Evolutionary conservation across 371 early-diverging fungal genomes (phyloP).

Genomic region (Rhizopus delemar): DNA sequence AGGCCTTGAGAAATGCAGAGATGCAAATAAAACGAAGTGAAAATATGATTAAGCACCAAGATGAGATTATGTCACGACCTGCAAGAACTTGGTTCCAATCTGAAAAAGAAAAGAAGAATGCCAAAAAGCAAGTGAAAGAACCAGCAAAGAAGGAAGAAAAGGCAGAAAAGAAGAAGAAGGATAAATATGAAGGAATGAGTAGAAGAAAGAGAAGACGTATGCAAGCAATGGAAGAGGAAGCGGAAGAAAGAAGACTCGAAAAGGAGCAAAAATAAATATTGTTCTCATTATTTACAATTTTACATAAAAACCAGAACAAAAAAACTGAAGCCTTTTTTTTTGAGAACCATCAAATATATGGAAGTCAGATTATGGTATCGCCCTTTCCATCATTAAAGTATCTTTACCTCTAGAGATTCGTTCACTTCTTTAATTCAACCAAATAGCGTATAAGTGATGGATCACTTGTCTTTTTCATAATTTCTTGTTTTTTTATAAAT

Average conservation of each 20-base stretch:
- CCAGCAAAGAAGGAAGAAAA: neutral
- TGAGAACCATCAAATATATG: no score
- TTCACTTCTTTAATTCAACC: no score
- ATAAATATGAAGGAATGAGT: conserved; percentile 68
- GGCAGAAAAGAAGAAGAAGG: conserved; percentile 53
- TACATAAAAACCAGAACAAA: neutral
- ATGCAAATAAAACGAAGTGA: conserved; percentile 86
- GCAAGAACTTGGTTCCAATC: conserved; percentile 94
- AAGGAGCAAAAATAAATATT: conserved; percentile 1
- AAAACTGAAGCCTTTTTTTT: neutral
- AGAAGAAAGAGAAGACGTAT: conserved; percentile 64
- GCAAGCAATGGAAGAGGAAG: conserved; percentile 61
- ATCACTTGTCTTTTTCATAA: no score
- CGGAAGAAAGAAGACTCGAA: conserved; percentile 26
- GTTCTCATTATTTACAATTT: neutral
- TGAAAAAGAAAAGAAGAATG: conserved; percentile 56
- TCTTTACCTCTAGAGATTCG: no score
- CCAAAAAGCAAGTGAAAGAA: conserved; percentile 18
- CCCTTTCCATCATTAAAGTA: no score
- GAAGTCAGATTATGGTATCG: no score
- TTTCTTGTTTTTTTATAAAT: no score
- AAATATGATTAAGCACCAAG: conserved; percentile 81
- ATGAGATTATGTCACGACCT: conserved; percentile 90
- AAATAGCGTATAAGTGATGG: no score
- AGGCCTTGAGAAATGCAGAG: conserved; percentile 72